Evolutionary conservation across 1,284 basidiomycete species (phyloP), one percentile per base, ranked within the genome.

Genomic region (Xanthoconium separans): DNA sequence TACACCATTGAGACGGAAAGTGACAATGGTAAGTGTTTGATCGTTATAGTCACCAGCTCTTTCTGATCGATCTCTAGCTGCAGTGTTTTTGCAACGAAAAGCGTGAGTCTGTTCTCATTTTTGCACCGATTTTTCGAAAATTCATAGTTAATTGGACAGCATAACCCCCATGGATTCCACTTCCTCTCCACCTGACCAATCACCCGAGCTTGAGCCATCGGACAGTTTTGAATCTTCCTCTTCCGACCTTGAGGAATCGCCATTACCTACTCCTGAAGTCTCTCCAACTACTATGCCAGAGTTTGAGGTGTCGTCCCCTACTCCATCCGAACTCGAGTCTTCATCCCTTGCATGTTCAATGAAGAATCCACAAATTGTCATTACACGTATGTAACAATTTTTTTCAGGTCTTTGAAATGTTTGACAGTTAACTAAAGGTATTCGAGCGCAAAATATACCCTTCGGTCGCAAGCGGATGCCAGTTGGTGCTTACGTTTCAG

Each of bases 361-460:
- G 15, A 13, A 45, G 5, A 22, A 22, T 31, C 44, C 44, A 34
- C 9, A 16, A 11, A n/a, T 41, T 7, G 29, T 52, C 6, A 45
- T 54, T 22, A 54, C 53, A n/a, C 24, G 48, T 31, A 36, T 13
- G 49, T 52, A 12, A 8, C 18, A 12, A 27, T n/a, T 39, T 24
- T 22, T 36, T 11, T n/a, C 15, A 24, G 15, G 24, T 16, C 3
- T 8, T 27, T 11, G 15, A 22, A 15, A n/a, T n/a, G 44, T 15
- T 6, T 52, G 18, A 18, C 22, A 10, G 4, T 27, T 8, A 3
- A 24, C 22, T 8, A 7, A 29, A 61, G 52, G 42, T 10, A 49
- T 61, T 6, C 49, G 44, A 8, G 56, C 44, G n/a, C 37, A 50
- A 29, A 44, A 48, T 22, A 24, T 58, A 18, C 20, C 41, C 1